A percentile compares a stretch with the other conserved stretches of the same genome.
phyloP scores from a whole-genome alignment of 225 moss, liverwort and hornwort genomes.

The Pleurozium schreberi region DNA sequence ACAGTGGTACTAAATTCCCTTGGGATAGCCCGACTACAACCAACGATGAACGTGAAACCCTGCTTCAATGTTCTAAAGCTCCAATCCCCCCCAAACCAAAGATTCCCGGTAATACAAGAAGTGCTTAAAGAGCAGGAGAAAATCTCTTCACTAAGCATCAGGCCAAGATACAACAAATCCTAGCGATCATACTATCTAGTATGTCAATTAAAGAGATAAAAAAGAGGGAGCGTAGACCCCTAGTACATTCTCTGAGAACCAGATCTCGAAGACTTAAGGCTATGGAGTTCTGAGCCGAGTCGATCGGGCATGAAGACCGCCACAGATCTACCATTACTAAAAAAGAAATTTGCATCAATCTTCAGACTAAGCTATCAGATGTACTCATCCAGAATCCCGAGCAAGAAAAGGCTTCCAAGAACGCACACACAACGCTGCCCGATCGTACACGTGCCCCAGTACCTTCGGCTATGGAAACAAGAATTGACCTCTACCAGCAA shows the following conservation, averaged over 20 bases:
- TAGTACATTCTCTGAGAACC: not conserved
- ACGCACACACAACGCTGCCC: not conserved
- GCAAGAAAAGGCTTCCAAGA: not conserved
- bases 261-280: not conserved
- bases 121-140: not conserved
- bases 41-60: not conserved
- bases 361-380: not conserved
- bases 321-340: not conserved
- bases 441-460: not conserved
- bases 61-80: not conserved
- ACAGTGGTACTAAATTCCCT: not conserved
- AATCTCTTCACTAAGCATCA: not conserved
- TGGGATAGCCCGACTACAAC: not conserved
- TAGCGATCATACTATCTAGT: not conserved
- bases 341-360: not conserved
- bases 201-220: not conserved
- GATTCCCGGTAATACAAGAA: not conserved
- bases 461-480: not conserved
- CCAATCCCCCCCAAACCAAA: not conserved
- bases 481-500: not conserved
- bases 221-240: not conserved
- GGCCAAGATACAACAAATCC: not conserved
- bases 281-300: not conserved
- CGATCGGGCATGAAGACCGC: not conserved
- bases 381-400: not conserved